Base-by-base conservation (phyloP, 78 protist genomes). In the Dictyostelium intermedium region DNA sequence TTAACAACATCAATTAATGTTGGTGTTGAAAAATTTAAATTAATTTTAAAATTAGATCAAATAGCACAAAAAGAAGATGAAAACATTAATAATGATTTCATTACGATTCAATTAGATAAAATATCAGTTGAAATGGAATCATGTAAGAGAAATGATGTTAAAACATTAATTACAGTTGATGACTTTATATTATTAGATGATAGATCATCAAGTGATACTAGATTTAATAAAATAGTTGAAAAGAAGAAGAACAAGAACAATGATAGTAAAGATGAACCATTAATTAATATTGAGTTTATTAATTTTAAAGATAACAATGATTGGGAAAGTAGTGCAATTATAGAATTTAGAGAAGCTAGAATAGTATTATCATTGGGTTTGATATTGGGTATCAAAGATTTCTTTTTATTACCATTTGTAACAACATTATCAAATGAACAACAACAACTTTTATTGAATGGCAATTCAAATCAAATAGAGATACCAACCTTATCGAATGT, bases 401-500 rank as follows among this genome's bases (percentile, higher is more conserved):
- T 89, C 87, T 89, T 89, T 70, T 80, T 89, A 50, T 43, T 89
- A 16, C 94, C 94, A 69, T 89, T 89, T 50, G 39, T 39, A n/a
- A 35, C 73, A 32, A 76, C 72, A 61, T 69, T 87, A 11, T 23
- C 84, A 5, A 18, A 5, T 18, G 74, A 87, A 16, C 70, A 32
- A 56, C 27, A 23, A n/a, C 41, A 35, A 9, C 66, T 56, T 56
- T 18, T 66, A 66, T 11, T 11, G 27, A 66, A 27, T 30, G 35
- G 43, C 18, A 20, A 74, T 66, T 23, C 74, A n/a, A 56, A 20
- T 56, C 74, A 66, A 66, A 72, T 72, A 11, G 79, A 72, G 13
- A 34, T 72, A 14, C 79, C 79, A 72, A 72, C 27, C 11, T 3
- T 77, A 41, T 35, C 82, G 1, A 5, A 9, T 13, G 82, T 77